Base-by-base conservation (phyloP, 768 basidiomycete species). In the Rubroboletus pulcherrimus region DNA sequence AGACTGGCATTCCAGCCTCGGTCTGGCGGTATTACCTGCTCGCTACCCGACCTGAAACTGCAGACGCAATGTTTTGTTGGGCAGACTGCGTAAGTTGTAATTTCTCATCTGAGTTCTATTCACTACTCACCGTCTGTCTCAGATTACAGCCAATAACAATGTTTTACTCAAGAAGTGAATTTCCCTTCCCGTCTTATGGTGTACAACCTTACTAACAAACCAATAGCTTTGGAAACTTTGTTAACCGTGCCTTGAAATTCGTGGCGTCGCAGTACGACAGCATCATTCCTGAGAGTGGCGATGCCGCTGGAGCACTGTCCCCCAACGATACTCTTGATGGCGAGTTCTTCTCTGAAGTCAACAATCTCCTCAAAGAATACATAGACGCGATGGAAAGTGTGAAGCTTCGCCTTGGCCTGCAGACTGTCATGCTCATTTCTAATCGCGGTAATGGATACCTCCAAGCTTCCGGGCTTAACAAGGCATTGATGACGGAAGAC, bases 1-100 rank as follows among this genome's bases (percentile, higher is more conserved):
- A 97, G 56, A 96, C 97, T 3, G 93, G 93, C 4, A 89, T 97
- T 42, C 90, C 96, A 24, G 74, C 93, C 0, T 93, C 92, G 0
- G 96, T 98, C 8, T 99, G 96, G 97, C 79, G 97, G 55, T 99
- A 96, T 71, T 98, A 97, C 73, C 78, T 99, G 12, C 78, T 99
- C 15, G 89, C 91, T 8, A 88, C 92, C 12, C 79, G 97, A 49
- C 97, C 97, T 3, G 97, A 99, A 74, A 93, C 86, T 8, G 86
- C 85, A 19, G 97, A 99, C 68, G 84, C 95, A 44, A 93, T 91
- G 79, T 99, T 99, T 77, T 93, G 94, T 0, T 99, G 97, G 97
- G 78, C 85, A 15, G 93, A 93, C 58, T 96, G 94, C 66, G 92
- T 93, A 69, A 69, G 89, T 72, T 24, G 4, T 4, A 31, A 12